Conservation (phyloP, 106 monocot species). For the Acorus gramineus region DNA sequence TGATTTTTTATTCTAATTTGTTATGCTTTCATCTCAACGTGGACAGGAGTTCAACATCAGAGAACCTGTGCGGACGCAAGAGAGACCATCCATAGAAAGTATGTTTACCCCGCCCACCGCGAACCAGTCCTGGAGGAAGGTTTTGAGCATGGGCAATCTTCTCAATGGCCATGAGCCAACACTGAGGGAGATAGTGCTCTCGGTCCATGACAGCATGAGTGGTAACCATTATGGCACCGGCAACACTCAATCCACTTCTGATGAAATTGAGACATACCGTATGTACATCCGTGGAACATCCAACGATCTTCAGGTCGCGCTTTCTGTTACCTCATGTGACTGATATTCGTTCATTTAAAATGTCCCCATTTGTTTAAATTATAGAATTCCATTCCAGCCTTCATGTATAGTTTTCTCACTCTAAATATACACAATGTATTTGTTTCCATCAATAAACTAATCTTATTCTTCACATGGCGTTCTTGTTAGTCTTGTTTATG, state of each 20-base stretch:
- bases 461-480: no score
- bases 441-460: no score
- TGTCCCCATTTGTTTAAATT: no score
- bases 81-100: slow-evolving; percentile 54
- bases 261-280: slow-evolving; percentile 62
- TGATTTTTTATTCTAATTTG: neutral
- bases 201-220: slow-evolving; percentile 26
- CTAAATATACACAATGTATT: no score
- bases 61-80: slow-evolving; percentile 46
- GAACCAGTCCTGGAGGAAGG: slow-evolving; percentile 97
- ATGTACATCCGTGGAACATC: slow-evolving; percentile 93
- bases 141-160: slow-evolving; percentile 98
- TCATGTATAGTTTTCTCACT: no score
- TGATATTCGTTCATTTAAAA: no score
- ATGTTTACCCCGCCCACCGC: slow-evolving; percentile 87
- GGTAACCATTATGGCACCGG: slow-evolving; percentile 46
- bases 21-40: neutral
- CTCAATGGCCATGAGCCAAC: slow-evolving; percentile 95
- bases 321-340: slow-evolving; percentile 95
- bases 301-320: slow-evolving; percentile 80
- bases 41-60: slow-evolving; percentile 58
- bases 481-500: no score
- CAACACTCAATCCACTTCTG: slow-evolving; percentile 12
- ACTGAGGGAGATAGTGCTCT: slow-evolving; percentile 81
- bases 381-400: no score